Evolutionary conservation across 208 protist genomes (phyloP).

Genomic region (Crithidia bombi): DNA sequence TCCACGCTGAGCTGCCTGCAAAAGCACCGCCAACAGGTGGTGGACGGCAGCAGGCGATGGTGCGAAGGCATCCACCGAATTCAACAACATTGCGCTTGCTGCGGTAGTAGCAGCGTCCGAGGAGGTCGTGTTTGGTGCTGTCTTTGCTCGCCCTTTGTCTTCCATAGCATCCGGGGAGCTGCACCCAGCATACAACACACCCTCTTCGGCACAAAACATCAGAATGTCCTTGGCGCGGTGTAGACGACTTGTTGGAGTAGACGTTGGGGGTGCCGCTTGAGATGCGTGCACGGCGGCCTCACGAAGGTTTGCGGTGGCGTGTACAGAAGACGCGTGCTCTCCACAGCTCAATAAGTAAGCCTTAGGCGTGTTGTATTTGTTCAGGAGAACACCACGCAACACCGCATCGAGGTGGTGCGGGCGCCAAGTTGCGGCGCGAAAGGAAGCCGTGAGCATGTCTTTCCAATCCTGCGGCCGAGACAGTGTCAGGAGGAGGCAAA

Average conservation of each 20-base stretch:
- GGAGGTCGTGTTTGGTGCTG: no score
- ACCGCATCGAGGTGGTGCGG: constrained; percentile 58
- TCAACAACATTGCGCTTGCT: no score
- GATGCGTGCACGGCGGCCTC: background rate
- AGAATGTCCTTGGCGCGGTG: constrained; percentile 30
- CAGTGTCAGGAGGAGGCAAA: constrained; percentile 53
- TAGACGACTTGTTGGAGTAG: constrained; percentile 23
- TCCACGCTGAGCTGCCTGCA: constrained; percentile 24
- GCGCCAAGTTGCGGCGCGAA: constrained; percentile 51
- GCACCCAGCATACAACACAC: background rate
- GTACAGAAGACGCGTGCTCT: background rate
- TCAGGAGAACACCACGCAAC: constrained; percentile 44
- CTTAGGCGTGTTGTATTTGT: constrained; percentile 33
- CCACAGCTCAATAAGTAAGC: constrained; percentile 7
- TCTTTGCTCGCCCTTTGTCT: background rate
- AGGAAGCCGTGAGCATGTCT: constrained; percentile 64
- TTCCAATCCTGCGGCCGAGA: constrained; percentile 56
- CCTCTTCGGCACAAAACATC: constrained; percentile 32
- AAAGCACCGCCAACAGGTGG: constrained; percentile 21
- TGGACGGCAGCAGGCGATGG: constrained; percentile 21
- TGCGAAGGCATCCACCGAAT: background rate
- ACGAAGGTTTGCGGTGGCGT: background rate
- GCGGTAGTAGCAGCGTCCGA: no score
- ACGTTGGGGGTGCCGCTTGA: constrained; percentile 4
- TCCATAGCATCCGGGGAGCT: no score